Percentiles rank a stretch among this genome's conserved stretches.
These are phyloP conservation scores for Erythrobasidium yunnanense DNA, from an alignment of 768 basidiomycete species.

Conservation along the genomic window DNA sequence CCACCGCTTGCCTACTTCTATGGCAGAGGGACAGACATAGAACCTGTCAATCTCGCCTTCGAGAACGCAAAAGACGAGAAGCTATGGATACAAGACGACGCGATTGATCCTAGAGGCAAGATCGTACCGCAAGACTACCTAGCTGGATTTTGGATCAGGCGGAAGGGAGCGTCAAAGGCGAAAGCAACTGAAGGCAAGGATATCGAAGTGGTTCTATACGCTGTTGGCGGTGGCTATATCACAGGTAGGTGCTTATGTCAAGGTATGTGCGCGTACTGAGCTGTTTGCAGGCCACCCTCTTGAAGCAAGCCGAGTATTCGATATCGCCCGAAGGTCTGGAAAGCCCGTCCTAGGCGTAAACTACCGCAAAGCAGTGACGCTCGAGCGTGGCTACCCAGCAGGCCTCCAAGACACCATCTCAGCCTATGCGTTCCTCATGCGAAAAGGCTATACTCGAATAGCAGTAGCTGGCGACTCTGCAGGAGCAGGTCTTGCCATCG, in stretches of 20 bases:
- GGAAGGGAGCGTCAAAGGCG: background rate
- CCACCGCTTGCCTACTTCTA: background rate
- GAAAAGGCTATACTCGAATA: slow-evolving; percentile 30
- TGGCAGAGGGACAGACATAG: background rate
- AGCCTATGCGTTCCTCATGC: slow-evolving; percentile 30
- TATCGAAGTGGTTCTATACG: slow-evolving; percentile 27
- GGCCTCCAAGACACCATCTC: slow-evolving; percentile 34
- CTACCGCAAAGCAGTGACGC: slow-evolving; percentile 30
- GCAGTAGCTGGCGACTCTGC: slow-evolving; percentile 34
- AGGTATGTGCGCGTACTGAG: background rate
- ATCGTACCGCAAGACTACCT: background rate
- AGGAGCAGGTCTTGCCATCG: slow-evolving; percentile 30
- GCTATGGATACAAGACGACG: slow-evolving; percentile 26
- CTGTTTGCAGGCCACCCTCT: background rate
- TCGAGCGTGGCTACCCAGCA: slow-evolving; percentile 26
- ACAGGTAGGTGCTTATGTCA: background rate
- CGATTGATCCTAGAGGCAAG: slow-evolving; percentile 10
- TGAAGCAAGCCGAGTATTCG: slow-evolving; percentile 3
- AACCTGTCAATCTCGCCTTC: background rate
- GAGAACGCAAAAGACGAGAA: background rate
- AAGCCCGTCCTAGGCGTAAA: slow-evolving; percentile 25
- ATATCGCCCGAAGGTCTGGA: background rate
- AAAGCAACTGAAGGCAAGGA: background rate
- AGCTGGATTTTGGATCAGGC: slow-evolving; percentile 33
- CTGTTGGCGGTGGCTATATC: slow-evolving; percentile 33